A percentile compares a stretch with the other conserved stretches of the same genome.
Conservation (phyloP, 805 yeast species). For the Pichia sporocuriosa region DNA sequence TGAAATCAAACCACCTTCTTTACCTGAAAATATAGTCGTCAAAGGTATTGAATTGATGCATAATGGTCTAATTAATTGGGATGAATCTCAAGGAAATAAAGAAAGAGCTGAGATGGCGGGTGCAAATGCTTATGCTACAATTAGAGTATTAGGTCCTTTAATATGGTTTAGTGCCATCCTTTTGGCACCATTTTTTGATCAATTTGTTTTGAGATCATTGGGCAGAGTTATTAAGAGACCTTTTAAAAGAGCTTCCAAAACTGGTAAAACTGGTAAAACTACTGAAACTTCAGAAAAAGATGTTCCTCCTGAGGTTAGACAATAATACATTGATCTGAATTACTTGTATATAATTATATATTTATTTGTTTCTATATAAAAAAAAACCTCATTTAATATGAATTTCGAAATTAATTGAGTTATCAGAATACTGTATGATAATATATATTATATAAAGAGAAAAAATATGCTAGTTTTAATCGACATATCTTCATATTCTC, state of each 20-base stretch:
- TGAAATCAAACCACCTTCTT: constrained; percentile 36
- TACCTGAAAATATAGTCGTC: constrained; percentile 43
- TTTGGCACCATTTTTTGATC: constrained; percentile 32
- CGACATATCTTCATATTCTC: too few species aligned
- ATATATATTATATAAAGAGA: too few species aligned
- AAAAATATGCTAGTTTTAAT: too few species aligned
- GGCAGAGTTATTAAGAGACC: constrained; percentile 18
- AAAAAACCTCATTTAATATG: not conserved
- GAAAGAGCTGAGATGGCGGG: constrained; percentile 27
- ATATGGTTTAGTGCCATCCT: constrained; percentile 25
- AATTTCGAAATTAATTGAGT: not conserved
- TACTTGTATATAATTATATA: not conserved
- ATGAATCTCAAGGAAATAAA: constrained; percentile 25
- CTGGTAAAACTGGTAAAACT: too few species aligned
- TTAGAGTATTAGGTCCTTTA: constrained; percentile 25
- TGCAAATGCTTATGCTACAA: constrained; percentile 32
- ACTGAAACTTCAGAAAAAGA: not conserved
- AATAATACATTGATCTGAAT: not conserved
- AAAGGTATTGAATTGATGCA: constrained; percentile 43
- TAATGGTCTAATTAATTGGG: constrained; percentile 27
- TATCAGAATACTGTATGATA: too few species aligned
- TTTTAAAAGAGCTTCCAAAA: constrained; percentile 10
- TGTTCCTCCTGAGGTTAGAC: constrained; percentile 6
- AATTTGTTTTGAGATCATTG: constrained; percentile 27
- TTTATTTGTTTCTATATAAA: not conserved